A percentile compares a stretch with the other conserved stretches of the same genome.
Evolutionary conservation across 2,329 filamentous ascomycete genomes (phyloP).

Genomic region (Aspergillus calidoustus): DNA sequence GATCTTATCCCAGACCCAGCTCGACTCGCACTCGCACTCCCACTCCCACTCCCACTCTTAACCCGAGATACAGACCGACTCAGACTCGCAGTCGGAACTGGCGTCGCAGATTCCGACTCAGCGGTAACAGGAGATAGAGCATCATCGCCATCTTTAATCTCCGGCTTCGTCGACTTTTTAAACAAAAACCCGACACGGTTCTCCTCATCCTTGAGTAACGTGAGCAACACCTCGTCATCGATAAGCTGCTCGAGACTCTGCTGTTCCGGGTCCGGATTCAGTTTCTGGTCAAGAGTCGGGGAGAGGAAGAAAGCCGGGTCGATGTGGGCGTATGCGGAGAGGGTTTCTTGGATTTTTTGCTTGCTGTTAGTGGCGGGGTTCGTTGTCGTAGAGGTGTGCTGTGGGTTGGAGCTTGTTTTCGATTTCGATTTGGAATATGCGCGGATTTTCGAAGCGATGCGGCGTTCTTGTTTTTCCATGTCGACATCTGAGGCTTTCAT

Average conservation of each 20-base stretch:
- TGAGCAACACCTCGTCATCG: constrained; percentile 40
- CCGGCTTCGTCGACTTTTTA: constrained; percentile 38
- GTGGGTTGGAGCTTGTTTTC: neutral
- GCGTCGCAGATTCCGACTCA: neutral
- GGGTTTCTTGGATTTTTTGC: constrained; percentile 47
- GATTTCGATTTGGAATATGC: neutral
- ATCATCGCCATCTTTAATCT: constrained; percentile 17
- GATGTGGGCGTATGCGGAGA: constrained; percentile 50
- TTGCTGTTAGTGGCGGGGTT: constrained; percentile 27
- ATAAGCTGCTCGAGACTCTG: constrained; percentile 31
- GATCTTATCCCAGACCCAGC: neutral
- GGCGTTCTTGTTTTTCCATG: constrained; percentile 40
- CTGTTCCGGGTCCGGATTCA: neutral
- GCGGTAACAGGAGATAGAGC: neutral
- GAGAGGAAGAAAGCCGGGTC: constrained; percentile 40
- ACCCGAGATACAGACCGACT: neutral
- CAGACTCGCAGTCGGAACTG: neutral
- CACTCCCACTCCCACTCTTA: neutral
- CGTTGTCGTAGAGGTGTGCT: neutral
- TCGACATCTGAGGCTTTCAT: constrained; percentile 48
- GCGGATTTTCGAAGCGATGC: constrained; percentile 20
- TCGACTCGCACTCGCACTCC: neutral
- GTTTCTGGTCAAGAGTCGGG: constrained; percentile 12
- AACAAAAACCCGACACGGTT: constrained; percentile 47
- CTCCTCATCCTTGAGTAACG: constrained; percentile 44